Evolutionary conservation across 2,329 filamentous ascomycete species (phyloP).

Genomic region (Aciculosporium take): DNA sequence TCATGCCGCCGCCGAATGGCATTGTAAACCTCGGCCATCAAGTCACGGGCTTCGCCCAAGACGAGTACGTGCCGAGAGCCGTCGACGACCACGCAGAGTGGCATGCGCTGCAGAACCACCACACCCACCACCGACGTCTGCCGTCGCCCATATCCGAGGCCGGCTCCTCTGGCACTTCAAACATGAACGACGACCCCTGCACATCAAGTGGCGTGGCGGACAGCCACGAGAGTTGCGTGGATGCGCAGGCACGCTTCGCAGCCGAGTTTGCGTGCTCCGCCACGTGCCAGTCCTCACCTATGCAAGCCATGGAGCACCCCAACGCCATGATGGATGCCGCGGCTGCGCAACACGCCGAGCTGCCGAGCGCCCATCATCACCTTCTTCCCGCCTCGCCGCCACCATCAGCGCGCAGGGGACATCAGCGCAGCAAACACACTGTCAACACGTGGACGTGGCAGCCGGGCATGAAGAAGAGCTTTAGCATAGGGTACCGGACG

Average conservation of each 20-base stretch:
- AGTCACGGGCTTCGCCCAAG: constrained; percentile 24
- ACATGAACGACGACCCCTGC: constrained; percentile 21
- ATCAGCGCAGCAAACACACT: constrained; percentile 44
- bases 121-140: constrained; percentile 36
- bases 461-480: constrained; percentile 52
- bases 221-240: constrained; percentile 7
- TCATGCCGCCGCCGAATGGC: constrained; percentile 19
- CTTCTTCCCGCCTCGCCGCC: constrained; percentile 27
- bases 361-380: too few species aligned
- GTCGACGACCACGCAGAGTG: constrained; percentile 32
- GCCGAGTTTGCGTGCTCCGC: constrained; percentile 10
- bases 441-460: constrained; percentile 47
- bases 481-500: constrained; percentile 64
- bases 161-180: constrained; percentile 32
- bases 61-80: constrained; percentile 34
- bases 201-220: constrained; percentile 18
- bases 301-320: constrained; percentile 26
- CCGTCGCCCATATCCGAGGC: constrained; percentile 47
- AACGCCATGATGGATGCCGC: constrained; percentile 25
- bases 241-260: neutral
- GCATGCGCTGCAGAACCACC: constrained; percentile 37
- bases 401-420: constrained; percentile 37
- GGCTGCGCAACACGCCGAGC: constrained; percentile 13
- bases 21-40: constrained; percentile 26
- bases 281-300: constrained; percentile 12